phyloP scores from a whole-genome alignment of 306 rosid species.

The Geum urbanum region DNA sequence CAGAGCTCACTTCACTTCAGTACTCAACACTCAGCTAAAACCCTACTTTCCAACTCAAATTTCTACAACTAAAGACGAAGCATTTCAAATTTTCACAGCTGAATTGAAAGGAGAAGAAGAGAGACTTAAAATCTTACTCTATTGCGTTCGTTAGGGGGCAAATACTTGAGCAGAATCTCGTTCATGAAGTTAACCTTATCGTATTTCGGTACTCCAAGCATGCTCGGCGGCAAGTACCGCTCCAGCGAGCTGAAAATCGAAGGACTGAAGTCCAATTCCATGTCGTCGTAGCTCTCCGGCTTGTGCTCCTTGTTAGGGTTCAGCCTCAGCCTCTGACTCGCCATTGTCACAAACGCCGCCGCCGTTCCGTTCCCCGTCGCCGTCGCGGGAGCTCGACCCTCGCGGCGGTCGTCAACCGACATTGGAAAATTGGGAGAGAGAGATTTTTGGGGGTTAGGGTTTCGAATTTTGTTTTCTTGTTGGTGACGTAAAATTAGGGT shows the following conservation, averaged over 20 bases:
- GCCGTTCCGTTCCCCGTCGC: slow-evolving; percentile 30
- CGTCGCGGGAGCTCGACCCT: slow-evolving; percentile 18
- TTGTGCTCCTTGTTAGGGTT: slow-evolving; percentile 57
- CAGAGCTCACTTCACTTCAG: not conserved
- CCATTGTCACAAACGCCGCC: slow-evolving; percentile 7
- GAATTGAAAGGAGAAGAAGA: not conserved
- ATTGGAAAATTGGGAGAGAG: slow-evolving; percentile 20
- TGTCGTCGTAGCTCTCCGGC: slow-evolving; percentile 68
- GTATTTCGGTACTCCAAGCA: slow-evolving; percentile 52
- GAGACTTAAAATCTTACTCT: slow-evolving; percentile 37
- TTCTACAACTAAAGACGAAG: not conserved
- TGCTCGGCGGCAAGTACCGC: slow-evolving; percentile 49
- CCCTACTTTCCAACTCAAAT: slow-evolving; percentile 16
- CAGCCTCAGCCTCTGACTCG: slow-evolving; percentile 41
- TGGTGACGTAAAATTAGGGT: slow-evolving; percentile 30
- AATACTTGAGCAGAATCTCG: slow-evolving; percentile 56
- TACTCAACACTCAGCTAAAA: slow-evolving; percentile 4
- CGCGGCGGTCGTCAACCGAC: slow-evolving; percentile 42
- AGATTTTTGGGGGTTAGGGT: slow-evolving; percentile 21
- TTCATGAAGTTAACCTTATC: slow-evolving; percentile 65
- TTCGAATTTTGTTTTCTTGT: slow-evolving; percentile 3
- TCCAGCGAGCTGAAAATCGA: slow-evolving; percentile 64
- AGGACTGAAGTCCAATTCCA: slow-evolving; percentile 68
- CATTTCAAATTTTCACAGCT: not conserved
- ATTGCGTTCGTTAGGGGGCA: slow-evolving; percentile 61